These are phyloP conservation scores for Microsporum audouinii DNA, from an alignment of 2,329 filamentous ascomycete genomes.

Conservation along the genomic window DNA sequence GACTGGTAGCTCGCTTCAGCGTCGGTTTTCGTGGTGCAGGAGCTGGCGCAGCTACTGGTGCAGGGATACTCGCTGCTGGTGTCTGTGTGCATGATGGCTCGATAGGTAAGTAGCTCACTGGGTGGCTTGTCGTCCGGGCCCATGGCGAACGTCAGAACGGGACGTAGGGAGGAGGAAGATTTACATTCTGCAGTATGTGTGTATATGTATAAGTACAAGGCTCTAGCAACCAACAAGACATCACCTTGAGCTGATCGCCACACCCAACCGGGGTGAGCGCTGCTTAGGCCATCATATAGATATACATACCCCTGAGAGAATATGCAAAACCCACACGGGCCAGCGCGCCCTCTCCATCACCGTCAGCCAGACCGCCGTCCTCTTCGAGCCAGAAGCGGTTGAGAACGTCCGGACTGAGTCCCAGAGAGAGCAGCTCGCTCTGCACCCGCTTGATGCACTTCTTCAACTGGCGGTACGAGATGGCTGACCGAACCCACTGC, in stretches of 20 bases:
- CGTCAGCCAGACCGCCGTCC: background rate
- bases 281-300: background rate
- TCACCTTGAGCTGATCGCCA: background rate
- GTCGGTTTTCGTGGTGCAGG: background rate
- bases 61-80: background rate
- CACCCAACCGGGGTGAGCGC: background rate
- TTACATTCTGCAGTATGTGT: conserved; percentile 20
- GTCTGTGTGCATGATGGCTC: background rate
- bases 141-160: conserved; percentile 59
- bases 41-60: background rate
- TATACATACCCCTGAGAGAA: conserved; percentile 11
- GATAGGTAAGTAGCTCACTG: background rate
- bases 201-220: background rate
- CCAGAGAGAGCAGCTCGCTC: conserved; percentile 56
- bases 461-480: conserved; percentile 75
- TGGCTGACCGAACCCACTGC: conserved; percentile 60
- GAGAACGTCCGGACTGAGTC: conserved; percentile 60
- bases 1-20: conserved; percentile 17
- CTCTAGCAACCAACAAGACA: background rate
- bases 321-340: conserved; percentile 12
- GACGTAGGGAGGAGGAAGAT: conserved; percentile 43
- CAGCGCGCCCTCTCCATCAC: background rate
- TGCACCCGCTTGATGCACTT: conserved; percentile 78
- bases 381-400: conserved; percentile 47
- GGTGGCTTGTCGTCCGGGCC: conserved; percentile 46